Evolutionary conservation across 1,139 yeast genomes (phyloP), one percentile per base, ranked within the genome.

Genomic region (Magnusiomyces paraingens): DNA sequence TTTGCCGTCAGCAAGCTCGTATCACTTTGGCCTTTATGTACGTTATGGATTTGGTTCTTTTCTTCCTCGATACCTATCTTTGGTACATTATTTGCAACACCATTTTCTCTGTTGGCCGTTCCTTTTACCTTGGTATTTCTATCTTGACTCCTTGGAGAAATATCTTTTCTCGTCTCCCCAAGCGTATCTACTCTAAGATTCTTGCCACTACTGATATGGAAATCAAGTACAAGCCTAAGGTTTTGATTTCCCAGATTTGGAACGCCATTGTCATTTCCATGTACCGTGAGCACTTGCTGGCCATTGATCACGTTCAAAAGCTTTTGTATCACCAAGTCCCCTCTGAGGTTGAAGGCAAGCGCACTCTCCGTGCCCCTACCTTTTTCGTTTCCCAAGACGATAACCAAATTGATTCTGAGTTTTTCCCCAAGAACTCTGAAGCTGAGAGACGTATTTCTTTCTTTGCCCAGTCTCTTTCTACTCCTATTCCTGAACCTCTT

Each of bases 121-220:
- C 98, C 29, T 93, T 93, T 81, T 93, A 91, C 79, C 80, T 93
- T 73, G 99, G 99, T 85, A 90, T 93, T 66, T 93, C 98, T 52
- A 91, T 93, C 62, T 84, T 91, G 79, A 93, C 99, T 54, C 99
- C 99, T 59, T 93, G 99, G 99, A 86, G 98, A 83, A 93, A 93
- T 72, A 91, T 93, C 66, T 93, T 91, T 78, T 85, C 96, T 58
- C 85, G 99, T 73, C 79, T 93, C 69, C 99, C 99, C 71, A 93
- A 93, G 83, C 88, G 99, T 83, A 89, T 93, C 64, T 93, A 93
- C 78, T 89, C 97, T 56, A 93, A 93, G 82, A 83, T 93, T 62
- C 82, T 93, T 73, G 98, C 98, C 50, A 93, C 99, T 45, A 88
- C 96, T 62, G 99, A 93, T 72, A 93, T 93, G 98, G 99, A 93